Base-by-base conservation (phyloP, 768 basidiomycete species). In the Serendipita sp. region DNA sequence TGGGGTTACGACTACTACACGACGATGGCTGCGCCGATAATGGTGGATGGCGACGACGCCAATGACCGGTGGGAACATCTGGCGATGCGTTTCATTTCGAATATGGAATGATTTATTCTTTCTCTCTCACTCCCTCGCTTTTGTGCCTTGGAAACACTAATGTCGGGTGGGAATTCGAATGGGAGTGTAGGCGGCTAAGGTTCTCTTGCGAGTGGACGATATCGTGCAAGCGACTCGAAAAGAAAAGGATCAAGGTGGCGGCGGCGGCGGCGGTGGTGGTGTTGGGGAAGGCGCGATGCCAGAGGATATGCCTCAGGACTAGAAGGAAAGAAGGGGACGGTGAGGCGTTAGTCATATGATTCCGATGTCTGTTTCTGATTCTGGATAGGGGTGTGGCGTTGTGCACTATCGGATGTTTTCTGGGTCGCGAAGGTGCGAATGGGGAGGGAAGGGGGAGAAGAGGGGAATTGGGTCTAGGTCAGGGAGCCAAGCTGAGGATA, bases 121-220 rank as follows among this genome's bases (percentile, higher is more conserved):
- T 8, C n/a, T 50, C n/a, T 16, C 16, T 50, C 18, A 6, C 6
- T 50, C 18, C 8, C 6, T 18, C 8, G n/a, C 8, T 18, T 50
- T 50, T 31, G 48, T 23, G 23, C 23, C 23, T 23, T 23, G 23
- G 23, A 23, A 23, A 23, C 23, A 23, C 23, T 23, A 23, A 23
- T 23, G 23, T 23, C 23, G 23, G 23, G 23, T 23, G 23, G 23
- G 23, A 44, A 40, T 62, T 63, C 18, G 23, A 23, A 23, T 23
- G 23, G 23, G 23, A 23, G 23, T 23, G 62, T 43, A 88, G 85
- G 91, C 90, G 62, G 87, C 94, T 0, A 88, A 91, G 8, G 87
- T 95, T 78, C 78, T 97, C 3, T 81, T 95, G 29, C 86, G 92
- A 31, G 92, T 96, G 1, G 94, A 96, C 71, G 92, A 96, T 69